Percentiles rank a stretch among this genome's conserved stretches.
Evolutionary conservation across 2,329 filamentous ascomycete genomes (phyloP).

Genomic region (Aspergillus pseudotamarii): DNA sequence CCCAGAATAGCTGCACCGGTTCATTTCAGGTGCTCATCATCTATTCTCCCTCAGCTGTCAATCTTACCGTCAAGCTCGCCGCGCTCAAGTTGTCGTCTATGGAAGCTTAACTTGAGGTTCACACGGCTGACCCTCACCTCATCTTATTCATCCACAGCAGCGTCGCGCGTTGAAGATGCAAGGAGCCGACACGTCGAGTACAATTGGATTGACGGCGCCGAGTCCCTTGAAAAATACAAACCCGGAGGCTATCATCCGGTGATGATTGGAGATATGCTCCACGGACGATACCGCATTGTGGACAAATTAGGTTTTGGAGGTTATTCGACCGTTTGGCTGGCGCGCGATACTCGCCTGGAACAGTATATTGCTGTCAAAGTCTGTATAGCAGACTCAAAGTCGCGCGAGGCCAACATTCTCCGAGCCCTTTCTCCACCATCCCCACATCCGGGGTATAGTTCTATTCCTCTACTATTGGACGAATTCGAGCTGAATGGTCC

Average conservation of each 20-base stretch:
- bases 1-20: no score
- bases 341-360: slow-evolving; percentile 31
- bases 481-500: slow-evolving; percentile 32
- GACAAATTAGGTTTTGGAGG: slow-evolving; percentile 48
- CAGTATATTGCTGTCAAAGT: slow-evolving; percentile 37
- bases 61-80: no score
- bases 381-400: slow-evolving; percentile 21
- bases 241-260: slow-evolving; percentile 40
- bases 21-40: no score
- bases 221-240: slow-evolving; percentile 34
- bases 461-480: slow-evolving; percentile 21
- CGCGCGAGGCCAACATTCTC: slow-evolving; percentile 26
- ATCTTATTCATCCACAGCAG: no score
- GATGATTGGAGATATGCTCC: slow-evolving; percentile 34
- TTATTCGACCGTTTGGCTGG: slow-evolving; percentile 48
- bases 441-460: slow-evolving; percentile 9
- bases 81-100: no score
- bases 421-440: slow-evolving; percentile 18
- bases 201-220: slow-evolving; percentile 33
- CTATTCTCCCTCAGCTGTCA: no score
- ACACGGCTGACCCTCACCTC: no score
- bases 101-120: no score
- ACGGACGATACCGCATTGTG: slow-evolving; percentile 40
- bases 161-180: no score
- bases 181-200: slow-evolving; percentile 23